These are phyloP conservation scores for Lodderomyces margitis DNA, from an alignment of 1,139 yeast genomes.

Conservation along the genomic window DNA sequence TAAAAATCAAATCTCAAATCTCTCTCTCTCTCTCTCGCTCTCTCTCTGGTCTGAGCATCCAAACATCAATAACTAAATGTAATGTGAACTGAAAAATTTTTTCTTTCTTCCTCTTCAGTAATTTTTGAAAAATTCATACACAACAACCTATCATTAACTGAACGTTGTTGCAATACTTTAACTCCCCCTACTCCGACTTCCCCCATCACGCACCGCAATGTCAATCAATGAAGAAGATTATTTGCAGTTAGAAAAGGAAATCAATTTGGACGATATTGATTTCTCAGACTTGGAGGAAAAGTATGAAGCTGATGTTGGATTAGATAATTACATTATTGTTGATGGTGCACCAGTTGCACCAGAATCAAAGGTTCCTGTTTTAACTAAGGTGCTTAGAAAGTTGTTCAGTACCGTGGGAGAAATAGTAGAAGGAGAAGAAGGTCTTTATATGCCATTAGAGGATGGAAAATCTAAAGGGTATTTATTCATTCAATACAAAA, in stretches of 20 bases:
- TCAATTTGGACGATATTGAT: slow-evolving; percentile 63
- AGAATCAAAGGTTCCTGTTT: slow-evolving; percentile 78
- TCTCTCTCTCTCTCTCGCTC: too few relatives aligned
- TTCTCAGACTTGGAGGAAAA: slow-evolving; percentile 84
- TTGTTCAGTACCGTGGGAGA: slow-evolving; percentile 70
- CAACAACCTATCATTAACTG: too few relatives aligned
- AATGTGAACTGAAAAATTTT: too few relatives aligned
- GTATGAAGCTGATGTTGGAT: slow-evolving; percentile 62
- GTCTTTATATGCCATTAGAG: slow-evolving; percentile 79
- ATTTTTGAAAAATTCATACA: too few relatives aligned
- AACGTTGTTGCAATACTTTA: too few relatives aligned
- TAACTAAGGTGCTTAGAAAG: slow-evolving; percentile 82
- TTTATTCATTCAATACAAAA: slow-evolving; percentile 79
- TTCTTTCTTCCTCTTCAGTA: too few relatives aligned
- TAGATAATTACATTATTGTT: slow-evolving; percentile 80
- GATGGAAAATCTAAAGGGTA: slow-evolving; percentile 83
- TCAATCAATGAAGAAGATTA: slow-evolving; percentile 17
- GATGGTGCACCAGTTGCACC: slow-evolving; percentile 98
- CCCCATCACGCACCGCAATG: too few relatives aligned
- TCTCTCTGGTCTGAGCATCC: too few relatives aligned
- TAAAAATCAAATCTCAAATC: too few relatives aligned
- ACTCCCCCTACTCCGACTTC: too few relatives aligned
- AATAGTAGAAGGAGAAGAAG: slow-evolving; percentile 63
- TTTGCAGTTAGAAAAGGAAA: slow-evolving; percentile 46
- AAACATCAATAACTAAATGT: neutral